A percentile compares a stretch with the other conserved stretches of the same genome.
Evolutionary conservation across 2,329 filamentous ascomycete genomes (phyloP).

Genomic region (Epichloe coenophiala): DNA sequence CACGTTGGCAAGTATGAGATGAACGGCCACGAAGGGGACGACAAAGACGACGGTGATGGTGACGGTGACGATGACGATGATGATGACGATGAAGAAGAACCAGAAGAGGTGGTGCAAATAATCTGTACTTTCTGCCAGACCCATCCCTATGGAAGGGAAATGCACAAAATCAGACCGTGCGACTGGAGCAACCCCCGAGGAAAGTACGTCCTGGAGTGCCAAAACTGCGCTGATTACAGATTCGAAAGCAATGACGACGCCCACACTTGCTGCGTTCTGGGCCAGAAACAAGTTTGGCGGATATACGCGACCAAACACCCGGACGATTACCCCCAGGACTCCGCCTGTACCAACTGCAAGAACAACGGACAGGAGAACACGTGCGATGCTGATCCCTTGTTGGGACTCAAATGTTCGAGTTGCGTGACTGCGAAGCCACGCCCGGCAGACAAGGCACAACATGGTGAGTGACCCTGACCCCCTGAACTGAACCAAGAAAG

Average conservation of each 20-base stretch:
- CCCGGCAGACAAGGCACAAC: conserved; percentile 4
- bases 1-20: no score
- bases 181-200: conserved; percentile 5
- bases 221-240: conserved; percentile 14
- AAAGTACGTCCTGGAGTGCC: conserved; percentile 11
- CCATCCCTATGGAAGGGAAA: conserved; percentile 2
- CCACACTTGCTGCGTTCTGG: conserved; percentile 6
- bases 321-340: conserved; percentile 2
- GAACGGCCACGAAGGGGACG: neutral
- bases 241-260: neutral
- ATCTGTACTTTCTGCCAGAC: conserved; percentile 9
- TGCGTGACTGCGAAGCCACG: conserved; percentile 7
- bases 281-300: conserved; percentile 3
- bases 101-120: neutral
- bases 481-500: no score
- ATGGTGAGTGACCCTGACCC: neutral
- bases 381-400: conserved; percentile 13
- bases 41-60: neutral
- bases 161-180: conserved; percentile 5
- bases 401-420: conserved; percentile 9
- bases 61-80: neutral
- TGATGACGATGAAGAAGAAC: neutral
- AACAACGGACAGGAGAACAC: neutral
- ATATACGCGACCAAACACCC: conserved; percentile 9
- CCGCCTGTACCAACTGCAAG: conserved; percentile 8